Percentiles rank a stretch among this genome's conserved stretches.
Evolutionary conservation across 2,329 filamentous ascomycete species (phyloP).

Genomic region (Colletotrichum lentis): DNA sequence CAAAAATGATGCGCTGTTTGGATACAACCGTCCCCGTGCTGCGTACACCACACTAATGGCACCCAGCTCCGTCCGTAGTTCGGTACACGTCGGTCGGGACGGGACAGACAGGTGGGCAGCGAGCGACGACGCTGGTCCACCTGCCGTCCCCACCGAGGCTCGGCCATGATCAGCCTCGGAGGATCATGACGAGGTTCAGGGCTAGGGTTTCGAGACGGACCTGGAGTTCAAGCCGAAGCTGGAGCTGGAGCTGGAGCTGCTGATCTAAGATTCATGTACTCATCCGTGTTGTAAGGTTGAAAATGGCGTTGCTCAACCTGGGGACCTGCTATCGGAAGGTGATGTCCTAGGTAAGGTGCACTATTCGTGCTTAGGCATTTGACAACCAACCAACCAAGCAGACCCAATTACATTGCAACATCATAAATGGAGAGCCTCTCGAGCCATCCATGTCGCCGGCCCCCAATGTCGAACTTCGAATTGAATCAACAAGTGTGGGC

Average conservation of each 20-base stretch:
- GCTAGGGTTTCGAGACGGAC: slow-evolving; percentile 32
- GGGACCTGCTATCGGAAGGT: neutral
- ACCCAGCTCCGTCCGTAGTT: neutral
- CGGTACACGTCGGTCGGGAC: slow-evolving; percentile 12
- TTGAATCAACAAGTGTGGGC: slow-evolving; percentile 3
- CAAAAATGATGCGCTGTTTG: slow-evolving; percentile 16
- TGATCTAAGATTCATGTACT: slow-evolving; percentile 43
- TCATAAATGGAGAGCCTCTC: slow-evolving; percentile 16
- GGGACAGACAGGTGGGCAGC: slow-evolving; percentile 20
- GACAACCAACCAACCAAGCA: neutral
- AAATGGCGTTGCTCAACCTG: slow-evolving; percentile 9
- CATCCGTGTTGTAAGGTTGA: slow-evolving; percentile 34
- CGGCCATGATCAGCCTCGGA: slow-evolving; percentile 33
- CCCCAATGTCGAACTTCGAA: neutral
- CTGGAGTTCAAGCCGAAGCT: neutral
- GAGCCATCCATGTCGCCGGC: neutral
- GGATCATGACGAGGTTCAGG: slow-evolving; percentile 31
- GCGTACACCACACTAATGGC: neutral
- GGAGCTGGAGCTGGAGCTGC: slow-evolving; percentile 1
- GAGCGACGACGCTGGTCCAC: slow-evolving; percentile 31
- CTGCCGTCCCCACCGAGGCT: slow-evolving; percentile 16
- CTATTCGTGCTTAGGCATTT: neutral
- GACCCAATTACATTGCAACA: neutral
- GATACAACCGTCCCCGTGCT: slow-evolving; percentile 1
- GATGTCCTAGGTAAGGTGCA: slow-evolving; percentile 6